Conservation (phyloP, 768 basidiomycete species). For the Tricholomella constricta region DNA sequence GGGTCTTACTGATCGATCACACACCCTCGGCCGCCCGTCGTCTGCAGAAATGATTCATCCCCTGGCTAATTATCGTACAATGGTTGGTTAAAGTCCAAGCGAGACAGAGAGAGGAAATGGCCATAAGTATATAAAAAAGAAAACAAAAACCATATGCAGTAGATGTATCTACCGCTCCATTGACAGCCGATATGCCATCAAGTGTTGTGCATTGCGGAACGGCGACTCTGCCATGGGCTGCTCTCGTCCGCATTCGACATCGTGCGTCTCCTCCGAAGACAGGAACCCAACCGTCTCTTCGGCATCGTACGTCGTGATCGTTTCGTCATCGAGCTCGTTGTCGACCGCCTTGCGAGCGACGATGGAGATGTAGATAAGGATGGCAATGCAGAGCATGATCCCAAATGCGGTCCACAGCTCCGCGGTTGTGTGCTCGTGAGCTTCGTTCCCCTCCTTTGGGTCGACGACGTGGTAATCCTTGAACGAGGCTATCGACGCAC, state of each 20-base stretch:
- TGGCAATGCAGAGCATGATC: conserved; percentile 67
- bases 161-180: conserved; percentile 13
- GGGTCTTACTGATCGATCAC: conserved; percentile 13
- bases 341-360: conserved; percentile 71
- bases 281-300: conserved; percentile 62
- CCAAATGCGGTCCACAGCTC: conserved; percentile 70
- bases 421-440: conserved; percentile 51
- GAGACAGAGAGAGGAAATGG: conserved; percentile 5
- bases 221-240: conserved; percentile 52
- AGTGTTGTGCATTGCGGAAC: conserved; percentile 33
- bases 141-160: too few species aligned
- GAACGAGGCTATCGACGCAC: conserved; percentile 85
- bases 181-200: conserved; percentile 27
- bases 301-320: conserved; percentile 26
- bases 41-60: background rate
- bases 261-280: conserved; percentile 31
- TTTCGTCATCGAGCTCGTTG: conserved; percentile 47
- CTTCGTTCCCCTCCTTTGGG: conserved; percentile 35
- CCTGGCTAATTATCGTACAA: conserved; percentile 15
- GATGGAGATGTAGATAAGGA: conserved; percentile 78
- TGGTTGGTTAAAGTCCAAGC: conserved; percentile 13
- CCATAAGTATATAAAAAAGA: conserved; percentile 5
- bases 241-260: conserved; percentile 35
- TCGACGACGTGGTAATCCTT: conserved; percentile 55
- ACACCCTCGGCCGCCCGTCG: background rate